Base-by-base conservation (phyloP, 345 rosid species). In the Lumnitzera littorea region DNA sequence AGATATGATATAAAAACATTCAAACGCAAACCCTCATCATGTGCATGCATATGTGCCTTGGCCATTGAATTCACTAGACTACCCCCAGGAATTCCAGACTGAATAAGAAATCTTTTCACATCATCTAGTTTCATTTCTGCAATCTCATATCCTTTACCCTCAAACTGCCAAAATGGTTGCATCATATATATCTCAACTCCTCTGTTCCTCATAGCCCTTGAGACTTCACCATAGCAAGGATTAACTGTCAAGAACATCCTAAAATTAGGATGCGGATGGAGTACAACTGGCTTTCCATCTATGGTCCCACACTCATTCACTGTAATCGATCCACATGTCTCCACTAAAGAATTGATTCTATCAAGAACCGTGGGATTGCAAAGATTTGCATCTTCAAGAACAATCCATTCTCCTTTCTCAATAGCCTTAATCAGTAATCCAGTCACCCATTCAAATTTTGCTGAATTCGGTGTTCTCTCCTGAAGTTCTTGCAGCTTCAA, bases 321-420 rank as follows among this genome's bases (percentile, higher is more conserved):
- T 52, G 94, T 89, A 69, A 92, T 92, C 2, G 96, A 70, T 70
- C 98, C 98, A 67, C 80, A 69, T 48, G 87, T 80, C 78, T 92
- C 98, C 72, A 86, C 91, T 81, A 92, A 87, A 36, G 98, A 92
- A 77, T 92, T 92, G 71, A 92, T 89, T 67, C 98, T 82, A 72
- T 92, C 98, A 62, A 92, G 98, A 72, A 92, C 98, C 80, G 98
- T 89, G 56, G 98, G 98, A 74, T 80, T 92, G 72, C 98, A 92
- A 58, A 92, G 88, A 75, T 92, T 92, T 73, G 98, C 98, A 76
- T 89, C 83, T 75, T 92, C 86, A 25, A 92, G 75, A 61, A 92
- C 79, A 51, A 92, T 71, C 98, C 98, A 92, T 69, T 92, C 98
- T 66, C 98, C 98, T 61, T 82, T 87, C 74, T 92, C 96, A 68